phyloP scores from a whole-genome alignment of 176 grass and related monocot genomes.

The Poa pratensis region DNA sequence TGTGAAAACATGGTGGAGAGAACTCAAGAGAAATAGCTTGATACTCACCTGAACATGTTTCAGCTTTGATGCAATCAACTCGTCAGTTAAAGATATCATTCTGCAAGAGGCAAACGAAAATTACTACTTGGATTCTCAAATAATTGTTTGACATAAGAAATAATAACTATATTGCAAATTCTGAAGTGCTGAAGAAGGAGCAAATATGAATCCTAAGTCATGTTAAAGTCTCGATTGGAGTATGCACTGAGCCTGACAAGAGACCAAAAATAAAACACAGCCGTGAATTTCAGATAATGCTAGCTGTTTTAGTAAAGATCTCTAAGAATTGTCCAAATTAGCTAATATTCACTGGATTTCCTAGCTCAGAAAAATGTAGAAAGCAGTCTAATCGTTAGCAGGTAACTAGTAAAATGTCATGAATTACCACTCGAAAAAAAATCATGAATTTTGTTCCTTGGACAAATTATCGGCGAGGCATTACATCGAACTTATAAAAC shows the following conservation, averaged over 20 bases:
- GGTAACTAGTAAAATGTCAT: background rate
- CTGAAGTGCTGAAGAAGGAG: background rate
- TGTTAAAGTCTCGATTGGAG: slow-evolving; percentile 18
- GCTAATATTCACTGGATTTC: background rate
- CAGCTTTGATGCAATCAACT: slow-evolving; percentile 74
- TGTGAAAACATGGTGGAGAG: background rate
- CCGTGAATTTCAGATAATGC: background rate
- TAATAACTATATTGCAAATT: too few relatives aligned
- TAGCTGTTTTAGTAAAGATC: background rate
- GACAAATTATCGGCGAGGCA: background rate
- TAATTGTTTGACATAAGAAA: background rate
- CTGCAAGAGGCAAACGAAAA: slow-evolving; percentile 50
- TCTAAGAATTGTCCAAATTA: background rate
- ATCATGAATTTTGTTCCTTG: background rate
- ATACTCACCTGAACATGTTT: slow-evolving; percentile 76
- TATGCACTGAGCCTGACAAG: background rate
- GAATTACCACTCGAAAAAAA: background rate
- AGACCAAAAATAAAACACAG: background rate
- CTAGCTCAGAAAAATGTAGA: background rate
- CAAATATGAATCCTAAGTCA: background rate
- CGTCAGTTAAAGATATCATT: slow-evolving; percentile 85
- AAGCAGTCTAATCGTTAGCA: slow-evolving; percentile 11
- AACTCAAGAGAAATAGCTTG: slow-evolving; percentile 1
- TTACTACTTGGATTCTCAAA: slow-evolving; percentile 26
- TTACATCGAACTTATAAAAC: background rate